Evolutionary conservation across 2,329 filamentous ascomycete species (phyloP).

Genomic region (Aspergillus uvarum): DNA sequence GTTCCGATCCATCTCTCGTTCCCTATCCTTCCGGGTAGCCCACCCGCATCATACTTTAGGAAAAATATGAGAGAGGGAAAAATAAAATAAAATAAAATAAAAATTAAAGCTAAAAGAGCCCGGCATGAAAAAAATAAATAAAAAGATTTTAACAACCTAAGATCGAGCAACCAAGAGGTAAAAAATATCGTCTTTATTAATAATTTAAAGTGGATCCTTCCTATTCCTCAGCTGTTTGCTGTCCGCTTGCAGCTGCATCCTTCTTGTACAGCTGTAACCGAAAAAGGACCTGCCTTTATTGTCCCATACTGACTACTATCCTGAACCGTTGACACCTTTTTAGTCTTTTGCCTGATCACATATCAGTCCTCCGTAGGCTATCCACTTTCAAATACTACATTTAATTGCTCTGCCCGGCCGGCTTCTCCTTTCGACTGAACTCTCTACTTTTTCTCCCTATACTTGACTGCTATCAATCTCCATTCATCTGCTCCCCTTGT

Average conservation of each 20-base stretch:
- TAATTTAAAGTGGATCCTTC: slow-evolving; percentile 22
- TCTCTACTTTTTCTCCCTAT: slow-evolving; percentile 7
- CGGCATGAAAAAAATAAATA: slow-evolving; percentile 12
- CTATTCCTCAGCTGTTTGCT: slow-evolving; percentile 39
- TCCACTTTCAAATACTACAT: slow-evolving; percentile 32
- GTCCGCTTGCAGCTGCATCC: slow-evolving; percentile 33
- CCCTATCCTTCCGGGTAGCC: slow-evolving; percentile 14
- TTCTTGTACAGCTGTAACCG: slow-evolving; percentile 38
- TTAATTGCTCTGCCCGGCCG: slow-evolving; percentile 31
- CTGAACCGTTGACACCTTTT: slow-evolving; percentile 34
- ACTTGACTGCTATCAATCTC: slow-evolving; percentile 7
- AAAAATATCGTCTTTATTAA: slow-evolving; percentile 10
- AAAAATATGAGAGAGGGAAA: slow-evolving; percentile 11
- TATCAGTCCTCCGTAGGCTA: slow-evolving; percentile 26
- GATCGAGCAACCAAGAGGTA: slow-evolving; percentile 5
- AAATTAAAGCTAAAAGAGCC: slow-evolving; percentile 16
- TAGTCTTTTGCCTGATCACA: slow-evolving; percentile 34
- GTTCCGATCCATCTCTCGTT: slow-evolving; percentile 22
- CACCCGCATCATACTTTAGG: slow-evolving; percentile 20
- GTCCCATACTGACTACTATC: slow-evolving; percentile 18
- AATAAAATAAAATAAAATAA: neutral
- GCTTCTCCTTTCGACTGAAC: slow-evolving; percentile 15
- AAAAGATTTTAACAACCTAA: slow-evolving; percentile 8
- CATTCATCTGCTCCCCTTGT: slow-evolving; percentile 9
- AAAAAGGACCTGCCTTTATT: slow-evolving; percentile 27